Conservation (phyloP, 768 basidiomycete species). For the Lactifluus pinguis region DNA sequence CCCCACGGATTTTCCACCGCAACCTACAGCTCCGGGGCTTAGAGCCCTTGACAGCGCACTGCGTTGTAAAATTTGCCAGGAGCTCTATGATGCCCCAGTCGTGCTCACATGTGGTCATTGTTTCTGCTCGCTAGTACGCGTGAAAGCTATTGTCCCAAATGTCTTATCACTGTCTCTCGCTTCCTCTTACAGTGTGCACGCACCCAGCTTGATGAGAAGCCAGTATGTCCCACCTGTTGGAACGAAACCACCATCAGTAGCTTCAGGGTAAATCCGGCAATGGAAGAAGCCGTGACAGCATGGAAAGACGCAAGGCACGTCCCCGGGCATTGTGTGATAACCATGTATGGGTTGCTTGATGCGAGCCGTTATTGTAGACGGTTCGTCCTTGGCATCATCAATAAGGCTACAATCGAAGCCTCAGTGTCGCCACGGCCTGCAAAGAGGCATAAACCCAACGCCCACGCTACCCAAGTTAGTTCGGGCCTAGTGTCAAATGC, state of each 20-base stretch:
- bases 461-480: background rate
- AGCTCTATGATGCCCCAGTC: conserved; percentile 31
- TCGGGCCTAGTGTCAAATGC: background rate
- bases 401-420: background rate
- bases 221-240: conserved; percentile 33
- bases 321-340: conserved; percentile 1
- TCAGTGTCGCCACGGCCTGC: background rate
- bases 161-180: background rate
- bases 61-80: conserved; percentile 35
- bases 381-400: conserved; percentile 9
- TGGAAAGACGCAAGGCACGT: conserved; percentile 31
- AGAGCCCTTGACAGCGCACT: conserved; percentile 28
- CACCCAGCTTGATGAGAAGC: conserved; percentile 26
- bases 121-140: conserved; percentile 31
- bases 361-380: conserved; percentile 1
- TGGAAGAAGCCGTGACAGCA: conserved; percentile 31
- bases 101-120: conserved; percentile 34
- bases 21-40: conserved; percentile 22
- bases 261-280: conserved; percentile 29
- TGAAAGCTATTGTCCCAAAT: background rate
- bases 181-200: conserved; percentile 29
- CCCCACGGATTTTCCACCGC: conserved; percentile 29
- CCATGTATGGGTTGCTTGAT: conserved; percentile 1
- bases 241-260: conserved; percentile 25
- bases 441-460: conserved; percentile 19